Percentiles rank a stretch among this genome's conserved stretches.
phyloP scores from a whole-genome alignment of 345 rosid genomes.

The Citrus mangshanensis region DNA sequence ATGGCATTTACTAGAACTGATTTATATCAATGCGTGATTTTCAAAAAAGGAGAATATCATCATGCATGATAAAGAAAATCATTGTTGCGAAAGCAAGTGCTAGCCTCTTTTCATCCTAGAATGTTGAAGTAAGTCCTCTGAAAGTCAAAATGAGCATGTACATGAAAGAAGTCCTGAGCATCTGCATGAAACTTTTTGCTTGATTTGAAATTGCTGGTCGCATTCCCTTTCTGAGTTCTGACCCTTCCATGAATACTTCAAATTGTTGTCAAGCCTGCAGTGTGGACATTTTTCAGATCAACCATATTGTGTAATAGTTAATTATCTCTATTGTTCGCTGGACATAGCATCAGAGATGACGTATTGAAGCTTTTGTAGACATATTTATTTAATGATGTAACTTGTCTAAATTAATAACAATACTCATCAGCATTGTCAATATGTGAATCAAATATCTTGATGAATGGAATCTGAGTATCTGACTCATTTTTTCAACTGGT shows the following conservation, averaged over 20 bases:
- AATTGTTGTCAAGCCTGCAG: background rate
- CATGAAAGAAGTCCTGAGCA: too few relatives aligned
- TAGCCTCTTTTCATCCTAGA: background rate
- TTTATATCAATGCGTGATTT: background rate
- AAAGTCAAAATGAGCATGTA: background rate
- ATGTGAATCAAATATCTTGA: background rate
- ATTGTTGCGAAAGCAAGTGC: background rate
- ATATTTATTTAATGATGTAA: background rate
- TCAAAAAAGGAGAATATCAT: too few relatives aligned
- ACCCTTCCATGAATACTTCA: background rate
- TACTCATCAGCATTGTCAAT: background rate
- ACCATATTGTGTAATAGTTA: background rate
- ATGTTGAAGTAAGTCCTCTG: background rate
- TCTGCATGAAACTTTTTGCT: background rate
- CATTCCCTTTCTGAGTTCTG: too few relatives aligned
- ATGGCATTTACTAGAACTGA: background rate
- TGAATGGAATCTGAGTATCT: constrained; percentile 13
- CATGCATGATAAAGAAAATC: background rate
- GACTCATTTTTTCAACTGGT: constrained; percentile 3
- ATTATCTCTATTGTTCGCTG: background rate
- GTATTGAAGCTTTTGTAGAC: background rate
- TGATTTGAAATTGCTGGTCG: background rate
- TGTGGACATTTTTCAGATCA: background rate
- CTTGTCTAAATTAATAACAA: background rate
- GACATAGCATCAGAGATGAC: background rate